Evolutionary conservation across 177 flowering plant species (phyloP).

Genomic region (Tripterygium wilfordii): DNA sequence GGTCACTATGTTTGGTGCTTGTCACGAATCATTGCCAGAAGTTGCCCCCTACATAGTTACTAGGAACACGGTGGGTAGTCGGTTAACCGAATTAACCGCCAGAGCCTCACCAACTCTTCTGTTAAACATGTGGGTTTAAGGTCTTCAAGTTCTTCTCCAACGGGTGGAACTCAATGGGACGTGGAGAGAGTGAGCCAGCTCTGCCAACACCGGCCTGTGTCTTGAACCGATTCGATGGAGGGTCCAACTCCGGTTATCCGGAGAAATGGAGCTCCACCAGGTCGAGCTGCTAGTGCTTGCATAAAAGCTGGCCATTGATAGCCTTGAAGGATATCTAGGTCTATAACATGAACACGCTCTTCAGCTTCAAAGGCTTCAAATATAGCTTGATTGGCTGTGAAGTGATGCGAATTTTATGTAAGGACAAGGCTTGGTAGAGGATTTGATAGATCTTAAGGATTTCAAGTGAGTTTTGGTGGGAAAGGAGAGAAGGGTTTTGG

Average conservation of each 20-base stretch:
- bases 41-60: constrained; percentile 34
- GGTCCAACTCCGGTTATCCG: constrained; percentile 73
- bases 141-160: constrained; percentile 57
- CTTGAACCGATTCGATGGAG: constrained; percentile 36
- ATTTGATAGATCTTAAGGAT: constrained; percentile 62
- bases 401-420: constrained; percentile 76
- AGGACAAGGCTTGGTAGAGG: constrained; percentile 76
- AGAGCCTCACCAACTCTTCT: constrained; percentile 64
- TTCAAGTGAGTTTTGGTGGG: constrained; percentile 52
- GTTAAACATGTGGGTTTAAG: constrained; percentile 60
- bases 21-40: constrained; percentile 55
- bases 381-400: constrained; percentile 85
- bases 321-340: constrained; percentile 73
- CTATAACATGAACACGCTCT: constrained; percentile 67
- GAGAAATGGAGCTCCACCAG: constrained; percentile 58
- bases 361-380: constrained; percentile 71
- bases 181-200: constrained; percentile 55
- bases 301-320: constrained; percentile 86
- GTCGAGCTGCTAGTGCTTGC: constrained; percentile 71
- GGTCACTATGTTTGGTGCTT: constrained; percentile 67
- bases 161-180: constrained; percentile 71
- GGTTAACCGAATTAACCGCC: constrained; percentile 57
- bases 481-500: constrained; percentile 34
- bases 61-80: constrained; percentile 61
- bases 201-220: constrained; percentile 58